These are phyloP conservation scores for Thermothielavioides terrestris DNA, from an alignment of 495 filamentous ascomycete species.

Conservation along the genomic window DNA sequence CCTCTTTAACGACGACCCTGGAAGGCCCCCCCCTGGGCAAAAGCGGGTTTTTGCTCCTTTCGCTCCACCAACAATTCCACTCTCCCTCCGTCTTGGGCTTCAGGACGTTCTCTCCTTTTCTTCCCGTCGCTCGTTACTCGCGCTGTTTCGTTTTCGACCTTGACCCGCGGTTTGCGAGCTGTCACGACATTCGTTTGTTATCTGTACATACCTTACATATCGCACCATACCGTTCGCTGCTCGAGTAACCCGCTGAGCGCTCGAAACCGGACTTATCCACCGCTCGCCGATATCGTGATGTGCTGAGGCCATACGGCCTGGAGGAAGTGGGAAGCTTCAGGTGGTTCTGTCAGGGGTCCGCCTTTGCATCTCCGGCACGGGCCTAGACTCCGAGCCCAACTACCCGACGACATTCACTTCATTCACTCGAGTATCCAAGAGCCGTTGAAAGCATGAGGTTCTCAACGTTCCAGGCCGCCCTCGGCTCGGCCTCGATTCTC, in stretches of 20 bases:
- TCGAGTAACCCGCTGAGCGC: not conserved
- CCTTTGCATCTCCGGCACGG: too few relatives aligned
- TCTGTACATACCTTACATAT: not conserved
- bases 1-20: not conserved
- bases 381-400: too few relatives aligned
- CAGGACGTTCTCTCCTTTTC: slow-evolving; percentile 8
- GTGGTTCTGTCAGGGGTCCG: not conserved
- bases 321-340: not conserved
- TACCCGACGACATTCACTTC: too few relatives aligned
- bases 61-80: not conserved
- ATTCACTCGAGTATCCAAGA: too few relatives aligned
- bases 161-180: not conserved
- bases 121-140: slow-evolving; percentile 4
- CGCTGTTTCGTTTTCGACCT: not conserved
- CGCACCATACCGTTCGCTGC: not conserved
- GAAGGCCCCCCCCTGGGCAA: not conserved
- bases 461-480: slow-evolving; percentile 38
- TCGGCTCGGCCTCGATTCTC: slow-evolving; percentile 41
- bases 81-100: not conserved
- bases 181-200: not conserved
- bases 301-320: not conserved
- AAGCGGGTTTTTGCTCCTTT: not conserved
- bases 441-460: slow-evolving; percentile 36
- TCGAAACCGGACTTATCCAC: not conserved
- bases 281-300: not conserved